Evolutionary conservation across 768 basidiomycete genomes (phyloP).

Genomic region (Suillus subalutaceus): DNA sequence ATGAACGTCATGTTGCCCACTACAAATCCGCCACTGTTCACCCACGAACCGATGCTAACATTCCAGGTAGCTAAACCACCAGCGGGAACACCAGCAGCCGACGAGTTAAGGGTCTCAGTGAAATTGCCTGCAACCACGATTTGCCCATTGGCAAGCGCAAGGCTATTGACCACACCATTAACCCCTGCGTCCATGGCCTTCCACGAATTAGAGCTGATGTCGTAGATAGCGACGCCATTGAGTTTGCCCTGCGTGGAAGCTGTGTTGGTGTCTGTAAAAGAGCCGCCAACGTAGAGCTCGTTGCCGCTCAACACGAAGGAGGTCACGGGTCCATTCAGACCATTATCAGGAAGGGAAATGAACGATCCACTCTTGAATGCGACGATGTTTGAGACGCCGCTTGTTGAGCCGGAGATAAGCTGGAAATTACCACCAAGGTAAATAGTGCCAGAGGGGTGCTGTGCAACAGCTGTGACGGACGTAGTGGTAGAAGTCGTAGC

Average conservation of each 20-base stretch:
- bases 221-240: slow-evolving; percentile 69
- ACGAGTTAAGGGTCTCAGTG: slow-evolving; percentile 44
- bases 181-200: slow-evolving; percentile 69
- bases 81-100: slow-evolving; percentile 38
- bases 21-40: slow-evolving; percentile 73
- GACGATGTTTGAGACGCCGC: slow-evolving; percentile 70
- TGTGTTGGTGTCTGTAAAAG: slow-evolving; percentile 71
- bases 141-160: slow-evolving; percentile 52
- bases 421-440: slow-evolving; percentile 82
- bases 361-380: slow-evolving; percentile 65
- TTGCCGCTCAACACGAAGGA: slow-evolving; percentile 66
- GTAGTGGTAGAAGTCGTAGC: slow-evolving; percentile 39
- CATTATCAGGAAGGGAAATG: slow-evolving; percentile 56
- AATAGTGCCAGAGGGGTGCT: slow-evolving; percentile 65
- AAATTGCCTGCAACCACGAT: slow-evolving; percentile 80
- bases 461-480: slow-evolving; percentile 56
- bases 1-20: slow-evolving; percentile 72
- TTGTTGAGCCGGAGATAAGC: slow-evolving; percentile 56
- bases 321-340: slow-evolving; percentile 79
- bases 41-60: slow-evolving; percentile 61
- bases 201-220: slow-evolving; percentile 70
- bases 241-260: slow-evolving; percentile 56
- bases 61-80: slow-evolving; percentile 83
- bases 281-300: slow-evolving; percentile 83
- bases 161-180: slow-evolving; percentile 69